A percentile compares a stretch with the other conserved stretches of the same genome.
Conservation (phyloP, 106 monocot genomes). For the Apostasia shenzhenica region DNA sequence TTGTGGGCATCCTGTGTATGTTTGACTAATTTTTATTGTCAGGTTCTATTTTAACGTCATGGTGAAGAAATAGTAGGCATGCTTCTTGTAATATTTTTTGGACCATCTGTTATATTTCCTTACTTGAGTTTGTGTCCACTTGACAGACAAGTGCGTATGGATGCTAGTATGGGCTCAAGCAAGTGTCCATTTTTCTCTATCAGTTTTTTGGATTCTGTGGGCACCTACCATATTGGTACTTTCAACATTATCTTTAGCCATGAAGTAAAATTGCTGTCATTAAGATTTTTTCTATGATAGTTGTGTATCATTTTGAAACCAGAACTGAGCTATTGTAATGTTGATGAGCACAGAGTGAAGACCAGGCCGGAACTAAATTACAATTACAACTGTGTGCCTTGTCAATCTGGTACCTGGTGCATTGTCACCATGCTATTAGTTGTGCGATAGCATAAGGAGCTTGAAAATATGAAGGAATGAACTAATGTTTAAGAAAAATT, state of each 20-base stretch:
- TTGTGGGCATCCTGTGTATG: not conserved
- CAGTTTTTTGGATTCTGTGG: constrained; percentile 82
- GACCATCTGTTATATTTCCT: not conserved
- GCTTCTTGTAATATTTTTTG: not conserved
- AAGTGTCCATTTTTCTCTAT: constrained; percentile 75
- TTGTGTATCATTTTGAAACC: no score
- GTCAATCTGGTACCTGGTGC: no score
- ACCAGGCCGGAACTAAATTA: no score
- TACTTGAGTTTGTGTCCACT: constrained; percentile 2
- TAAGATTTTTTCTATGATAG: no score
- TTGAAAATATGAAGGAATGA: no score
- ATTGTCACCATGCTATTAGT: no score
- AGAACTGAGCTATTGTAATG: no score
- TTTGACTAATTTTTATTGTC: not conserved
- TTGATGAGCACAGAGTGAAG: no score
- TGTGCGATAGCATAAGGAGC: no score
- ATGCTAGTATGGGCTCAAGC: constrained; percentile 67
- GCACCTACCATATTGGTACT: constrained; percentile 92
- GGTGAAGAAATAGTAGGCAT: not conserved
- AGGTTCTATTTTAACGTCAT: not conserved
- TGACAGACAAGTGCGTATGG: constrained; percentile 76
- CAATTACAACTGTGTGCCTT: no score
- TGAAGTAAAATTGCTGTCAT: not conserved
- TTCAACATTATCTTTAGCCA: constrained; percentile 6
- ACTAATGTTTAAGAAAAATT: no score